A percentile compares a stretch with the other conserved stretches of the same genome.
phyloP scores from a whole-genome alignment of 805 yeast genomes.

The Starmerella etchellsii region DNA sequence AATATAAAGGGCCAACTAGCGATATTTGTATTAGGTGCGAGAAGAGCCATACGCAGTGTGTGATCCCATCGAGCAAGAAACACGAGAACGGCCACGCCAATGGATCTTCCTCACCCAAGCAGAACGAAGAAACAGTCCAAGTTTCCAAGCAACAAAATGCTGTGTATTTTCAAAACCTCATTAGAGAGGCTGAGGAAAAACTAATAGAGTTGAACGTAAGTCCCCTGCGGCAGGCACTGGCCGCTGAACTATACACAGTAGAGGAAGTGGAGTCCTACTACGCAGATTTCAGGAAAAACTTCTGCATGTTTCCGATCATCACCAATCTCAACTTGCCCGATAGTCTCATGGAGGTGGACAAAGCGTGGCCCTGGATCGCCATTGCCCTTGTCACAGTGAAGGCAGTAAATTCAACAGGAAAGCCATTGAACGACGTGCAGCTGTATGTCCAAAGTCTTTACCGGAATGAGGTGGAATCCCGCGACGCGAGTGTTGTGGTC shows the following conservation, averaged over 20 bases:
- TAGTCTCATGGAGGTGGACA: constrained; percentile 12
- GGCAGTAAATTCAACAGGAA: constrained; percentile 14
- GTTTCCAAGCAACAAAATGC: constrained; percentile 11
- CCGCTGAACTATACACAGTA: constrained; percentile 8
- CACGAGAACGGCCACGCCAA: background rate
- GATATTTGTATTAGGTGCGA: constrained; percentile 21
- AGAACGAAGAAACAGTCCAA: background rate
- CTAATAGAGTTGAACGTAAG: constrained; percentile 10
- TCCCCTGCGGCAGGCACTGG: constrained; percentile 14
- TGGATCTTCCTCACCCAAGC: background rate
- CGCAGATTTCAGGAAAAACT: constrained; percentile 2
- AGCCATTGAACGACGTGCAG: constrained; percentile 9
- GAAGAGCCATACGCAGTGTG: constrained; percentile 14
- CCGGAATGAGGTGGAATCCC: constrained; percentile 1
- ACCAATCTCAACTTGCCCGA: constrained; percentile 3
- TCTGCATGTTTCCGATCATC: constrained; percentile 9
- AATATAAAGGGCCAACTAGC: constrained; percentile 21
- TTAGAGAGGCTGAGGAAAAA: constrained; percentile 17
- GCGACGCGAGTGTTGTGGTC: background rate
- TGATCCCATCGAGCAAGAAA: constrained; percentile 8
- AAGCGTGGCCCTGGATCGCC: constrained; percentile 16
- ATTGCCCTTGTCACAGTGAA: constrained; percentile 18
- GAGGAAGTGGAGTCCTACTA: constrained; percentile 13
- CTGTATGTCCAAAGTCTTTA: constrained; percentile 6
- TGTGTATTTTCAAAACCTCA: constrained; percentile 15